These are phyloP conservation scores for Isatis lusitanica DNA, from an alignment of 441 rosid species.

Conservation along the genomic window DNA sequence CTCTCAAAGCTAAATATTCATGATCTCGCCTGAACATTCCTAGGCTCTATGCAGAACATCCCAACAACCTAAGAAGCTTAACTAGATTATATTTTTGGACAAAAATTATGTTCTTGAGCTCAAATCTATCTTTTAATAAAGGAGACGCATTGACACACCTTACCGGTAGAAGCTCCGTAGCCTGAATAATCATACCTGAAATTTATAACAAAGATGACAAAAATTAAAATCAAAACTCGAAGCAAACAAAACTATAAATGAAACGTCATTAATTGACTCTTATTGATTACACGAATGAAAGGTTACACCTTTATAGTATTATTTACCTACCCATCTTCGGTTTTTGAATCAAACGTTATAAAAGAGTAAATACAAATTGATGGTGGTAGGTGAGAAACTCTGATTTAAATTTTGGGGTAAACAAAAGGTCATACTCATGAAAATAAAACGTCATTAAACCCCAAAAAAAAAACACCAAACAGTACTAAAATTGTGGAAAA, in stretches of 20 bases:
- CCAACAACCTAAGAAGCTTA: conserved; percentile 14
- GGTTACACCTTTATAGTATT: not conserved
- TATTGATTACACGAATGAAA: conserved; percentile 4
- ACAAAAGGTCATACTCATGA: conserved; percentile 13
- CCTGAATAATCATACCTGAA: conserved; percentile 98
- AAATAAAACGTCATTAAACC: conserved; percentile 13
- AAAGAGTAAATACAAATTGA: conserved; percentile 18
- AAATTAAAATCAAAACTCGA: not conserved
- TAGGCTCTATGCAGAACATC: conserved; percentile 10
- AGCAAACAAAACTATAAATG: conserved; percentile 4
- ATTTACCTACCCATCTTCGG: conserved; percentile 15
- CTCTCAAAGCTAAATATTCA: not conserved
- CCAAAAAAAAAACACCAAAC: not conserved
- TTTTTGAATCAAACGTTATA: conserved; percentile 21
- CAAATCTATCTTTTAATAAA: not conserved
- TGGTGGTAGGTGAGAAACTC: conserved; percentile 32
- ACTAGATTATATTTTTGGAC: not conserved
- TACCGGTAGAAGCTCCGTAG: conserved; percentile 94
- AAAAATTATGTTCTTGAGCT: not conserved
- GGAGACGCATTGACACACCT: conserved; percentile 50
- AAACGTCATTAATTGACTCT: conserved; percentile 12
- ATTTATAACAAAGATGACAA: conserved; percentile 12
- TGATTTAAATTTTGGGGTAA: conserved; percentile 5
- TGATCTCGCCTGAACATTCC: not conserved
- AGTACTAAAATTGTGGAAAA: not conserved